phyloP scores from a whole-genome alignment of 202 grass and related monocot species.

The Brachypodium distachyon region DNA sequence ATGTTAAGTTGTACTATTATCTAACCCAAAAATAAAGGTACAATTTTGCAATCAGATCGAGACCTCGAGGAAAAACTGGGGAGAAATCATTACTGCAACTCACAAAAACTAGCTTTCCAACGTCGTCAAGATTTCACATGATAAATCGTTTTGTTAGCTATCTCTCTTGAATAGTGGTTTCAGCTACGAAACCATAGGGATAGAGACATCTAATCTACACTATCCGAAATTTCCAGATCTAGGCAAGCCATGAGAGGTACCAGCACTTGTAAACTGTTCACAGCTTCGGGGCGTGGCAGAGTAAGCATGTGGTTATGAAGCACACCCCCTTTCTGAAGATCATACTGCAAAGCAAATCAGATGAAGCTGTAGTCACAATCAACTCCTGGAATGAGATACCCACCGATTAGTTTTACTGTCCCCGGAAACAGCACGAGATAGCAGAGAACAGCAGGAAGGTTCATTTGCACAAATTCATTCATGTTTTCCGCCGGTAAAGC shows the following conservation, averaged over 20 bases:
- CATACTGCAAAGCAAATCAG: constrained; percentile 47
- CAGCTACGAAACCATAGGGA: neutral
- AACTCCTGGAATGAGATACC: constrained; percentile 49
- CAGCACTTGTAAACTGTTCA: neutral
- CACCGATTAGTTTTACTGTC: neutral
- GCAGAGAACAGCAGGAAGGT: neutral
- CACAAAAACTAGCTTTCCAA: neutral
- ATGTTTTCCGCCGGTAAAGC: constrained; percentile 13
- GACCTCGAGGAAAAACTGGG: neutral
- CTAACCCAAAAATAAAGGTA: neutral
- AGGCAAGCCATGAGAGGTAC: neutral
- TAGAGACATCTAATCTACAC: neutral
- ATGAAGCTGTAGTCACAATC: constrained; percentile 45
- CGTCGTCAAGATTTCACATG: neutral
- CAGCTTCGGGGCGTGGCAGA: neutral
- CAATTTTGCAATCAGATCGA: too few relatives aligned
- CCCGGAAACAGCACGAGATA: neutral
- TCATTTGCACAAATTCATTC: neutral
- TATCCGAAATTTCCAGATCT: constrained; percentile 11
- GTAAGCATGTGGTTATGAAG: neutral
- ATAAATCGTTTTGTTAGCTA: neutral
- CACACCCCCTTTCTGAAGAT: neutral
- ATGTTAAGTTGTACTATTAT: neutral
- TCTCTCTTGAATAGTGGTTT: neutral
- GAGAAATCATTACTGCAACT: neutral